Conservation (phyloP, 148 eudicot species). For the Mesembryanthemum crystallinum region DNA sequence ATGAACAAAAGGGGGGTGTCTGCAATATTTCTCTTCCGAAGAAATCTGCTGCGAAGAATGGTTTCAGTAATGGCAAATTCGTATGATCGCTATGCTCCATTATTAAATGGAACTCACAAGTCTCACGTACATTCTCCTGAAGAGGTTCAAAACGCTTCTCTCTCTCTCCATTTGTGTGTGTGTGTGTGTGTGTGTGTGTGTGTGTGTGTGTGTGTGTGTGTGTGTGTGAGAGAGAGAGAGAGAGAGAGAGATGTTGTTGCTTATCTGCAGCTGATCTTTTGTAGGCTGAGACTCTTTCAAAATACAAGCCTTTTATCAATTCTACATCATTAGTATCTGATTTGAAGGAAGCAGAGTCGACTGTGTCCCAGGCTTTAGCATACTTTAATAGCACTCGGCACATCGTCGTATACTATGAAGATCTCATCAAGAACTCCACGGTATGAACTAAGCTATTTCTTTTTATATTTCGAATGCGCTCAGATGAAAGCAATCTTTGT, state of each 20-base stretch:
- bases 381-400: constrained; percentile 69
- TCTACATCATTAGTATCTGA: constrained; percentile 47
- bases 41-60: constrained; percentile 80
- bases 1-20: constrained; percentile 68
- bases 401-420: constrained; percentile 74
- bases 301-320: constrained; percentile 76
- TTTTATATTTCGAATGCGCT: neutral
- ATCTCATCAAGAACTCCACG: constrained; percentile 63
- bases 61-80: constrained; percentile 90
- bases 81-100: constrained; percentile 67
- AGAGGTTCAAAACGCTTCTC: constrained; percentile 53
- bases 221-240: too few species aligned
- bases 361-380: constrained; percentile 50
- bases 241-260: neutral
- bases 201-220: neutral
- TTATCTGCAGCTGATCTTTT: constrained; percentile 11
- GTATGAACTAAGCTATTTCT: constrained; percentile 35
- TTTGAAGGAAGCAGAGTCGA: constrained; percentile 57
- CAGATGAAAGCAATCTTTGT: neutral
- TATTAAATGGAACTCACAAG: constrained; percentile 82
- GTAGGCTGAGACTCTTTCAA: constrained; percentile 79
- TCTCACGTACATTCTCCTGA: constrained; percentile 81
- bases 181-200: neutral
- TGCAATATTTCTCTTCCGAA: constrained; percentile 73
- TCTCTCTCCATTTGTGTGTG: neutral